Base-by-base conservation (phyloP, 176 grass and related monocot genomes). In the Calamus simplicifolius region DNA sequence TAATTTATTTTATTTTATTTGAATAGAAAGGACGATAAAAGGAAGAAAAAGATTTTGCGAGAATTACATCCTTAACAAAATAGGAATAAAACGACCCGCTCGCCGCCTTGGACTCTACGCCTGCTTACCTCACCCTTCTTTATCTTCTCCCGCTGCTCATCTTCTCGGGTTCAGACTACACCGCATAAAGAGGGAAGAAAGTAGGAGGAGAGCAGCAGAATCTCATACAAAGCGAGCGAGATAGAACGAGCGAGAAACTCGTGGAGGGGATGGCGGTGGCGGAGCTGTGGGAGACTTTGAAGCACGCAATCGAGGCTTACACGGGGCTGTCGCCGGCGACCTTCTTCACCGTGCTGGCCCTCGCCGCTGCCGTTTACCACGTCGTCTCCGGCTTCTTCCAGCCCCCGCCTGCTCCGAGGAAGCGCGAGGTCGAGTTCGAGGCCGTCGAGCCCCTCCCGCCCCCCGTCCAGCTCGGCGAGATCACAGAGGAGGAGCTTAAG, bases 401-500 rank as follows among this genome's bases (percentile, higher is more conserved):
- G 2, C 73, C 52, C 16, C 25, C 57, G 29, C 18, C 50, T 1
- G 0, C 55, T 1, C 51, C 19, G 51, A 51, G 53, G 67, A 29
- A 13, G 56, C 61, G 52, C 38, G 56, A 67, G 61, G 63, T 28
- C 16, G 62, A 30, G 71, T 49, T 52, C 53, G 31, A 59, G 15
- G 57, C 16, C 27, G 57, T 29, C 16, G 57, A 79, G 62, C 75
- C 66, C 27, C 79, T 72, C 25, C 75, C 38, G 56, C 70, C 79
- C 6, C 79, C 79, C 27, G 70, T 79, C 63, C 75, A 79, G 66
- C 17, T 87, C 57, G 84, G 84, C 19, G 84, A 75, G 79, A 61
- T 82, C 63, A 83, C 79, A 48, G 75, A 72, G 70, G 71, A 88
- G 57, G 78, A 88, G 56, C 78, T 88, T 18, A 57, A 50, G 19